These are phyloP conservation scores for Aspergillaceae sp. DNA, from an alignment of 2,329 filamentous ascomycete genomes.

Conservation along the genomic window DNA sequence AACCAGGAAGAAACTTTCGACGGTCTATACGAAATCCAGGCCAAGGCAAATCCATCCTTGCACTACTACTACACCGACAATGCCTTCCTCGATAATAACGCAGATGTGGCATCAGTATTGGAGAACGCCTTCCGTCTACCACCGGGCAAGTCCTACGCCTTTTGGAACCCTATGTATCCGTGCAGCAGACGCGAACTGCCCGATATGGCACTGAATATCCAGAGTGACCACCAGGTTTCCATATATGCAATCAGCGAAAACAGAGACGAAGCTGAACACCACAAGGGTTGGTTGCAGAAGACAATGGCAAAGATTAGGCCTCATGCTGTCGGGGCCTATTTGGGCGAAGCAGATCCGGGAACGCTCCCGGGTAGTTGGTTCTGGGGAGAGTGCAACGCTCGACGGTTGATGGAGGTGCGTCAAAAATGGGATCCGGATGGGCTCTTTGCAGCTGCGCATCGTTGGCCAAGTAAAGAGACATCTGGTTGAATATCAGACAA, in stretches of 20 bases:
- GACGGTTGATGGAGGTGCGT: slow-evolving; percentile 35
- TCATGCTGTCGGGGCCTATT: slow-evolving; percentile 43
- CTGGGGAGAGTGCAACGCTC: slow-evolving; percentile 39
- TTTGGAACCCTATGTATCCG: slow-evolving; percentile 48
- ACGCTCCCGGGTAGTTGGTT: slow-evolving; percentile 40
- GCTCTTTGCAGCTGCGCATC: neutral
- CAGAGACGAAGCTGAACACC: slow-evolving; percentile 37
- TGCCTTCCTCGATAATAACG: slow-evolving; percentile 42
- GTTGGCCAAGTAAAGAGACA: too few relatives aligned
- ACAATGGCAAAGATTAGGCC: slow-evolving; percentile 34
- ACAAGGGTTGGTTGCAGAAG: slow-evolving; percentile 38
- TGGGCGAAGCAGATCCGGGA: slow-evolving; percentile 47
- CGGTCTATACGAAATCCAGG: slow-evolving; percentile 35
- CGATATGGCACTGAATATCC: slow-evolving; percentile 49
- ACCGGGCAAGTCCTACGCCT: slow-evolving; percentile 35
- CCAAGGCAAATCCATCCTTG: slow-evolving; percentile 39
- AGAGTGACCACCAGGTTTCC: slow-evolving; percentile 50
- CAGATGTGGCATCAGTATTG: slow-evolving; percentile 38
- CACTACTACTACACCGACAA: slow-evolving; percentile 47
- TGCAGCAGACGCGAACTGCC: slow-evolving; percentile 34
- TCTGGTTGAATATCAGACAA: too few relatives aligned
- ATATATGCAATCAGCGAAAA: slow-evolving; percentile 46
- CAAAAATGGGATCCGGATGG: slow-evolving; percentile 14
- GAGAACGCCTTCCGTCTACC: slow-evolving; percentile 44
- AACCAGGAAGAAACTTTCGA: slow-evolving; percentile 22